A percentile compares a stretch with the other conserved stretches of the same genome.
phyloP scores from a whole-genome alignment of 2,329 filamentous ascomycete genomes.

The Madurella mycetomatis region DNA sequence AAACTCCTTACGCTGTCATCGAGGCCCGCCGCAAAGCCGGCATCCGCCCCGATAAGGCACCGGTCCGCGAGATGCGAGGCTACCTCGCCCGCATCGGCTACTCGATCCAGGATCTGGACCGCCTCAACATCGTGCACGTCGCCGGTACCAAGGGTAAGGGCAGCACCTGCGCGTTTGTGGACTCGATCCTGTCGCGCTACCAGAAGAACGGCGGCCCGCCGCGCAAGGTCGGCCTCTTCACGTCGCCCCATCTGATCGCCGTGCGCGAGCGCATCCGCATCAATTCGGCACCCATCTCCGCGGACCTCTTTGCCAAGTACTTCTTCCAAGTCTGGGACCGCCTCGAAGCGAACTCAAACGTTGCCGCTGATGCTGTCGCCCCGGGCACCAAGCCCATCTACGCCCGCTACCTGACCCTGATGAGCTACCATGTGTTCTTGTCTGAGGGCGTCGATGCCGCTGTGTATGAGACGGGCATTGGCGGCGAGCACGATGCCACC shows the following conservation, averaged over 20 bases:
- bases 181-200: constrained; percentile 56
- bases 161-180: constrained; percentile 64
- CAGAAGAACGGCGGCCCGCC: constrained; percentile 34
- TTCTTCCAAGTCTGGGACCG: constrained; percentile 66
- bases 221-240: constrained; percentile 58
- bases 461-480: constrained; percentile 63
- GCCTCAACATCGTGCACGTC: constrained; percentile 65
- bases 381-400: constrained; percentile 48
- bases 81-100: constrained; percentile 77
- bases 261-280: constrained; percentile 65
- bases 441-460: constrained; percentile 58
- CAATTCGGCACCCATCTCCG: constrained; percentile 53
- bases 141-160: constrained; percentile 76
- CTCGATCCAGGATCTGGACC: constrained; percentile 50
- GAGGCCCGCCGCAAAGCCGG: constrained; percentile 74
- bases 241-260: constrained; percentile 63
- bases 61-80: constrained; percentile 75
- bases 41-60: constrained; percentile 62
- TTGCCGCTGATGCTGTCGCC: constrained; percentile 31
- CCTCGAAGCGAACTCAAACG: constrained; percentile 37
- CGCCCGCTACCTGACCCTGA: constrained; percentile 59
- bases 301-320: constrained; percentile 57
- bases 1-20: constrained; percentile 79
- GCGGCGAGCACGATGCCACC: constrained; percentile 65
- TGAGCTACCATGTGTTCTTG: constrained; percentile 64